Conservation (phyloP, 495 filamentous ascomycete genomes). For the Amorphotheca resinae region DNA sequence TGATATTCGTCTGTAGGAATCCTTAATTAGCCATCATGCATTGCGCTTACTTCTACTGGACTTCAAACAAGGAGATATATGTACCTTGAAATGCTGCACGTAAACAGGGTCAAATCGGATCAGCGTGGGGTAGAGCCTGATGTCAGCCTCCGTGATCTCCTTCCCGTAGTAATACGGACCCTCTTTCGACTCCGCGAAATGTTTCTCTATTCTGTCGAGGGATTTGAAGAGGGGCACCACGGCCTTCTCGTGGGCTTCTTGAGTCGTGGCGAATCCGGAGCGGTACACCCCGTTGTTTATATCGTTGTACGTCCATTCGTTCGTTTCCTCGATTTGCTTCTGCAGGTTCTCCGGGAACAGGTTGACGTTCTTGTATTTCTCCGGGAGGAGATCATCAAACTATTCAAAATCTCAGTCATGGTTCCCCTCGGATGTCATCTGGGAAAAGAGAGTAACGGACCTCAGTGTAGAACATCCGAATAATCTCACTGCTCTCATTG, state of each 20-base stretch:
- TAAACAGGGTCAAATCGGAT: conserved; percentile 81
- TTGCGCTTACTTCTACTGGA: neutral
- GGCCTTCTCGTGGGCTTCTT: conserved; percentile 64
- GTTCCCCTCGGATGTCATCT: neutral
- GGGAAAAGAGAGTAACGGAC: conserved; percentile 5
- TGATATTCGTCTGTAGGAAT: conserved; percentile 51
- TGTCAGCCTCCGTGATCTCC: conserved; percentile 65
- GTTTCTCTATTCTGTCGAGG: conserved; percentile 57
- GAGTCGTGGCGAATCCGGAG: conserved; percentile 40
- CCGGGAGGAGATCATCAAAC: conserved; percentile 60
- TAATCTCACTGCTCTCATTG: conserved; percentile 79
- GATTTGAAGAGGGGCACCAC: conserved; percentile 56
- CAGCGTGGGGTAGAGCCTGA: conserved; percentile 67
- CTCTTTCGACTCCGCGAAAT: conserved; percentile 32
- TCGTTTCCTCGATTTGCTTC: conserved; percentile 56
- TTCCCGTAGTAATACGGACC: conserved; percentile 59
- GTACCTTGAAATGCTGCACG: conserved; percentile 76
- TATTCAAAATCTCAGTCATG: conserved; percentile 11
- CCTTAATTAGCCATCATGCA: neutral
- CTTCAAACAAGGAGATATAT: neutral
- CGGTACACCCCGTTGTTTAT: conserved; percentile 39
- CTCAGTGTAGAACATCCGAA: conserved; percentile 51
- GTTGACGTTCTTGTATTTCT: conserved; percentile 45
- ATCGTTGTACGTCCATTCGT: conserved; percentile 63
- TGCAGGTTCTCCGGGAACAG: conserved; percentile 51